Percentiles rank a stretch among this genome's conserved stretches.
Conservation (phyloP, 164 flowering plant genomes). For the Cinnamomum chago region DNA sequence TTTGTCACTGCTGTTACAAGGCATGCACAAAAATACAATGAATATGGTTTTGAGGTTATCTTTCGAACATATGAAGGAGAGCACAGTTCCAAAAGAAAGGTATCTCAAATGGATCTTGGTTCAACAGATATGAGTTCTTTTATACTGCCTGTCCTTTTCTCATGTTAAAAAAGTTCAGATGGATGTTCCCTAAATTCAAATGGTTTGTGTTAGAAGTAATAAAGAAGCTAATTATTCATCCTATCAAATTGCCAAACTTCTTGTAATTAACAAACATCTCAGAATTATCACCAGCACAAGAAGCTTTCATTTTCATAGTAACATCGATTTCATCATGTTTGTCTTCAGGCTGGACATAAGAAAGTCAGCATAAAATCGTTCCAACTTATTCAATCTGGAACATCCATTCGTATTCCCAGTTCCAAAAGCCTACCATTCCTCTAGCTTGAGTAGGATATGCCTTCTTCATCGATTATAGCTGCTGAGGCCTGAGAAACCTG, state of each 20-base stretch:
- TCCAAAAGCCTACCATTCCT: neutral
- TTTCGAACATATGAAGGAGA: too few species aligned
- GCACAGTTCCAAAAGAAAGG: too few species aligned
- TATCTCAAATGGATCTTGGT: too few species aligned
- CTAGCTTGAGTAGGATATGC: neutral
- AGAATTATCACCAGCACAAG: neutral
- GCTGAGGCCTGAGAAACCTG: neutral
- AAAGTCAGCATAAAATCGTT: neutral
- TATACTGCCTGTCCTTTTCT: too few species aligned
- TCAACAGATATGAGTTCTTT: too few species aligned
- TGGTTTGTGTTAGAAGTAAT: too few species aligned
- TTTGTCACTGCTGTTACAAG: neutral
- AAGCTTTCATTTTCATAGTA: neutral
- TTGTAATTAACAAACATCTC: neutral
- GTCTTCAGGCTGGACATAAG: neutral
- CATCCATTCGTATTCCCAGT: neutral
- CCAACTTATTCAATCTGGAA: neutral
- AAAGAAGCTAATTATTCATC: neutral
- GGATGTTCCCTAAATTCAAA: too few species aligned
- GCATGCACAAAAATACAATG: neutral
- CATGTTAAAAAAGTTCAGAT: too few species aligned
- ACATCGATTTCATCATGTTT: conserved; percentile 5
- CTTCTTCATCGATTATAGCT: neutral
- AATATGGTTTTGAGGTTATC: neutral
- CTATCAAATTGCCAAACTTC: neutral